A percentile compares a stretch with the other conserved stretches of the same genome.
Conservation (phyloP, 2,329 filamentous ascomycete genomes). For the Monosporascus ibericus region DNA sequence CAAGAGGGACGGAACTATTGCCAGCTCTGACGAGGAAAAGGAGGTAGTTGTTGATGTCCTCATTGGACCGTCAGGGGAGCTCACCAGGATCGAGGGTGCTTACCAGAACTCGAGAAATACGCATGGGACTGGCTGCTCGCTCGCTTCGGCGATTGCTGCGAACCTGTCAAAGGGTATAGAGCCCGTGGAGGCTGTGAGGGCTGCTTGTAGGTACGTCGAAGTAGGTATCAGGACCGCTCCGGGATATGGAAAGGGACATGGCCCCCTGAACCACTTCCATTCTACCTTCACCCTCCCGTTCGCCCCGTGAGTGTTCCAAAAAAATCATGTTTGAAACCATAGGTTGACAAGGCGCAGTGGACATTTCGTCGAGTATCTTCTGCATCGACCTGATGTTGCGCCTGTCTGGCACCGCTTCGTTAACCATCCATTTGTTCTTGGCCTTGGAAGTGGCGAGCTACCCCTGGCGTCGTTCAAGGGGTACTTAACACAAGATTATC, state of each 20-base stretch:
- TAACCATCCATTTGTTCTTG: constrained; percentile 75
- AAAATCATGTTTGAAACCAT: neutral
- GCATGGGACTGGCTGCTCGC: constrained; percentile 89
- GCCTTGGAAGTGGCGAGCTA: constrained; percentile 68
- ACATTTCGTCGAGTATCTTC: constrained; percentile 76
- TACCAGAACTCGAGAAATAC: constrained; percentile 75
- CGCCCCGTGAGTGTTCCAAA: constrained; percentile 42
- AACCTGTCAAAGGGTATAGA: constrained; percentile 57
- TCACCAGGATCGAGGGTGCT: constrained; percentile 59
- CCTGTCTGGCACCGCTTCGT: constrained; percentile 69
- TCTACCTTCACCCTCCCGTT: constrained; percentile 64
- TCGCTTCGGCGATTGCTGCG: constrained; percentile 80
- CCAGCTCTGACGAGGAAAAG: constrained; percentile 52
- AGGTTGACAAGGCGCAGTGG: constrained; percentile 41
- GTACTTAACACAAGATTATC: constrained; percentile 88
- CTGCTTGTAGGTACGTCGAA: constrained; percentile 66
- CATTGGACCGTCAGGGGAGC: constrained; percentile 50
- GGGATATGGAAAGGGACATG: constrained; percentile 59
- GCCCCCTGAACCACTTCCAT: constrained; percentile 75
- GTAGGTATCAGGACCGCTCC: constrained; percentile 62
- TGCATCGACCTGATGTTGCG: constrained; percentile 69
- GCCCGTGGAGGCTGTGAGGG: constrained; percentile 54
- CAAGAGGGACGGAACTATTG: constrained; percentile 52
- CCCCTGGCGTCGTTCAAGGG: constrained; percentile 74
- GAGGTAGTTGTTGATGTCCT: constrained; percentile 72